phyloP scores from a whole-genome alignment of 345 rosid species.

The Sisymbrium altissimum region DNA sequence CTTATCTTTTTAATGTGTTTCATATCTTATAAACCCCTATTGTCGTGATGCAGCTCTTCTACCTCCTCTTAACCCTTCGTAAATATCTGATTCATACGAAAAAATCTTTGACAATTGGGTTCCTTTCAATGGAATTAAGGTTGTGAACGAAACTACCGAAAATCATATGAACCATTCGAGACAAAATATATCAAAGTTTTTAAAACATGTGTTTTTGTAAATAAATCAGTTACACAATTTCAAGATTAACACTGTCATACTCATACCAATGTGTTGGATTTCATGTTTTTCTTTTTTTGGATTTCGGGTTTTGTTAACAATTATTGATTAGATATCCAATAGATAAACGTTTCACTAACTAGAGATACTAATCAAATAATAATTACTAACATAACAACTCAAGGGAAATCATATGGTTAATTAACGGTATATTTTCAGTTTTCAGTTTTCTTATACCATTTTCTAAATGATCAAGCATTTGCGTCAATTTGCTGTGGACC shows the following conservation, averaged over 20 bases:
- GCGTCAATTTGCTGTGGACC: conserved; percentile 9
- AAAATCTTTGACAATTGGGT: neutral
- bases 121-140: neutral
- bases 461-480: neutral
- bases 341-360: too few relatives aligned
- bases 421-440: too few relatives aligned
- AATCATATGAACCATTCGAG: neutral
- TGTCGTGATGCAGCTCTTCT: neutral
- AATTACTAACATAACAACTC: too few relatives aligned
- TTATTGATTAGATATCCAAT: too few relatives aligned
- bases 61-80: neutral
- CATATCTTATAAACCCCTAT: neutral
- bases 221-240: neutral
- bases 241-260: neutral
- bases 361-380: too few relatives aligned
- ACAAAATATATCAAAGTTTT: neutral
- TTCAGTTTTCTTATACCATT: too few relatives aligned
- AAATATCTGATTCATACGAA: neutral
- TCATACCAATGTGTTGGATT: neutral
- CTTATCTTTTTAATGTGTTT: neutral
- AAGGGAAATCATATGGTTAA: too few relatives aligned
- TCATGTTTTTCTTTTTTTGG: too few relatives aligned
- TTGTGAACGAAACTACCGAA: neutral
- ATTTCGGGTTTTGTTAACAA: too few relatives aligned
- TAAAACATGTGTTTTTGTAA: neutral